These are phyloP conservation scores for Cyathus striatus DNA, from an alignment of 768 basidiomycete species.

Conservation along the genomic window DNA sequence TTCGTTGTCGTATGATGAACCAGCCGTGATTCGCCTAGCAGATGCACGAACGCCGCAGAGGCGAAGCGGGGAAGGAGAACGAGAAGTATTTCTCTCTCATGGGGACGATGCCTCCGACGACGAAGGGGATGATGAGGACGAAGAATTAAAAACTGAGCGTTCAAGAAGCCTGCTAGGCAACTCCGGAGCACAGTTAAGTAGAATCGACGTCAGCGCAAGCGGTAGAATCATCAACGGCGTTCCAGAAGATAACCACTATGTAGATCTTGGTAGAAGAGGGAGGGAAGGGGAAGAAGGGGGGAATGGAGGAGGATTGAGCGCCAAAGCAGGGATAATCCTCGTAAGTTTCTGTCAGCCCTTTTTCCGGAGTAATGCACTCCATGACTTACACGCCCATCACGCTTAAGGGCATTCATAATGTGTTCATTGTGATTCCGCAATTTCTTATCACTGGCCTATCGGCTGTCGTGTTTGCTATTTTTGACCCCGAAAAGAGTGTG, in stretches of 20 bases:
- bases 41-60: slow-evolving; percentile 35
- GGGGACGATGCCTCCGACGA: slow-evolving; percentile 23
- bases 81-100: slow-evolving; percentile 21
- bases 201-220: slow-evolving; percentile 30
- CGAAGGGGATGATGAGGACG: slow-evolving; percentile 17
- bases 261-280: slow-evolving; percentile 10
- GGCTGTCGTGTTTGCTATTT: slow-evolving; percentile 79
- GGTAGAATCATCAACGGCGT: too few species aligned
- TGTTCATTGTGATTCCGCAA: slow-evolving; percentile 91
- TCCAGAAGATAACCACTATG: too few species aligned
- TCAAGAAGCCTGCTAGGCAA: slow-evolving; percentile 32
- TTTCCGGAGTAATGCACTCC: background rate
- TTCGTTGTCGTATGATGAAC: slow-evolving; percentile 21
- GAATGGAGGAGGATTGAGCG: slow-evolving; percentile 44
- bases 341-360: slow-evolving; percentile 36
- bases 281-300: slow-evolving; percentile 22
- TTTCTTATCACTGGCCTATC: slow-evolving; percentile 88
- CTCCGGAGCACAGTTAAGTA: slow-evolving; percentile 42
- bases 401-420: slow-evolving; percentile 86
- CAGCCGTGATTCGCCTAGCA: slow-evolving; percentile 33
- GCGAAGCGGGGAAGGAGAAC: slow-evolving; percentile 19
- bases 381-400: background rate
- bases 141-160: slow-evolving; percentile 11
- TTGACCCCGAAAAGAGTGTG: slow-evolving; percentile 59
- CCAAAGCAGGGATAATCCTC: slow-evolving; percentile 86